Evolutionary conservation across 805 yeast species (phyloP), one percentile per base, ranked within the genome.

Genomic region (Wickerhamiella nectarea): DNA sequence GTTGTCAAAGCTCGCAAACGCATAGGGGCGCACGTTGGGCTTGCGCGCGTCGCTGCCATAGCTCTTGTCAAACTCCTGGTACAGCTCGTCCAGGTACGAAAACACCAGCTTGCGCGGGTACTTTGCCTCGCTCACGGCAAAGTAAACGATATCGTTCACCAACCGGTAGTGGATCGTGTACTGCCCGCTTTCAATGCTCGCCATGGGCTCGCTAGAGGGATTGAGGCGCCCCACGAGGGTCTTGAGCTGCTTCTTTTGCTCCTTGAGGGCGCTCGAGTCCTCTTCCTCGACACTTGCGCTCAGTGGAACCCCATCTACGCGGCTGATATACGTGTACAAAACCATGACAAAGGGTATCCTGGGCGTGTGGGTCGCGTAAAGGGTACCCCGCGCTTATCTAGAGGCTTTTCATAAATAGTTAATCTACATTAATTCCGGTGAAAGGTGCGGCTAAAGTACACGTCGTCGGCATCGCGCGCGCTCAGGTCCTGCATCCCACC

Each of bases 51-150:
- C 78, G 19, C 77, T 83, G 4, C 86, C 86, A 58, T 86, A 86
- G 6, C 85, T 74, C 53, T 77, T 82, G 53, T 69, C 70, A 56
- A 89, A 91, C 61, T 89, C 97, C 49, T 69, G 74, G 33, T 85
- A 74, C 20, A 89, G 70, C 57, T 89, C 98, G 33, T 74, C 69
- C 45, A 89, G 68, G 63, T 85, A 89, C 34, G 94, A 78, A 54
- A 87, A 87, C 11, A 94, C 94, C 47, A 89, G 68, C 54, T 84
- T 85, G 51, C 93, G 71, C 1, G 97, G 95, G 56, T 85, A 91
- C 19, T 80, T 70, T 49, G 68, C 68, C 39, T 82, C 91, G 48
- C 86, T 75, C 37, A 91, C 79, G 49, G 80, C 78, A 52, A 89
- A 66, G 60, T 85, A 89, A 33, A 83, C 71, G 41, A 89, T 74